These are phyloP conservation scores for Aspergillus melleus DNA, from an alignment of 2,329 filamentous ascomycete genomes.

Conservation along the genomic window DNA sequence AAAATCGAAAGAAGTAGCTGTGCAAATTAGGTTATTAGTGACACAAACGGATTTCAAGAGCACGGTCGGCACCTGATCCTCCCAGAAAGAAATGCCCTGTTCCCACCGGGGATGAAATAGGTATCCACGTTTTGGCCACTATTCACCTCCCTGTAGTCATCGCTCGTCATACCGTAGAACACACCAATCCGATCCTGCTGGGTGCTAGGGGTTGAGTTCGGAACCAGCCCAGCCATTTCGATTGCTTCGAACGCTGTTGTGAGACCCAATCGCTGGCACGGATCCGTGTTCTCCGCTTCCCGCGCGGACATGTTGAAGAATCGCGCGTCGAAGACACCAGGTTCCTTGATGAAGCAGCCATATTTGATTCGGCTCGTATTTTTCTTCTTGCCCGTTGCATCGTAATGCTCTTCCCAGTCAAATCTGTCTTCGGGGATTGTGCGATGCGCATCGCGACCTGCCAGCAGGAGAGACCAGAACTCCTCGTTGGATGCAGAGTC, in stretches of 20 bases:
- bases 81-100: slow-evolving; percentile 48
- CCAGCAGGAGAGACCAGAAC: slow-evolving; percentile 73
- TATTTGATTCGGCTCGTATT: slow-evolving; percentile 77
- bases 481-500: slow-evolving; percentile 69
- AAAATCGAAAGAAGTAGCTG: slow-evolving; percentile 72
- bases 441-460: slow-evolving; percentile 70
- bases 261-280: slow-evolving; percentile 75
- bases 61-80: slow-evolving; percentile 27
- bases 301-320: slow-evolving; percentile 88
- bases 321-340: slow-evolving; percentile 74
- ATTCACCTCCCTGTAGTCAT: slow-evolving; percentile 77
- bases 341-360: slow-evolving; percentile 74
- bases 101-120: slow-evolving; percentile 65
- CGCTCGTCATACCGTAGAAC: slow-evolving; percentile 73
- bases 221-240: slow-evolving; percentile 76
- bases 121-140: slow-evolving; percentile 70
- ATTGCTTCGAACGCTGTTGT: slow-evolving; percentile 78
- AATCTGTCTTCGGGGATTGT: slow-evolving; percentile 67
- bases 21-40: neutral
- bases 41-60: too few species aligned
- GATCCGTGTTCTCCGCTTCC: slow-evolving; percentile 77
- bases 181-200: slow-evolving; percentile 66
- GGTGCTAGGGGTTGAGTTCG: slow-evolving; percentile 69
- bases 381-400: slow-evolving; percentile 69
- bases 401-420: slow-evolving; percentile 68